These are phyloP conservation scores for Immersiporthe knoxdaviesiana DNA, from an alignment of 2,329 filamentous ascomycete genomes.

Conservation along the genomic window DNA sequence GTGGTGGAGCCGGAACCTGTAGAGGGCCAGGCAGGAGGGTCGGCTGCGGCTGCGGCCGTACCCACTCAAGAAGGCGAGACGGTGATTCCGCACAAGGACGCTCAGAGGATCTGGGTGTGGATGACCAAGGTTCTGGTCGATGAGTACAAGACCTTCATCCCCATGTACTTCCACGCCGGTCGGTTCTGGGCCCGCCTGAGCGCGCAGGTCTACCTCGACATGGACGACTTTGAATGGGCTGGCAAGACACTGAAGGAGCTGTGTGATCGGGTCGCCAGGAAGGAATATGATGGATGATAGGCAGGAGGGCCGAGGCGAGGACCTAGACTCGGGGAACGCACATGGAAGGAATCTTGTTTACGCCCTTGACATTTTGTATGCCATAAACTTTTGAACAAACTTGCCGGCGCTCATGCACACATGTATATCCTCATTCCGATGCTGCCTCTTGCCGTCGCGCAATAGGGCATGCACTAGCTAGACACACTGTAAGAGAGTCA, in stretches of 20 bases:
- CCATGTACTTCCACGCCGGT: constrained; percentile 62
- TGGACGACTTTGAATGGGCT: constrained; percentile 75
- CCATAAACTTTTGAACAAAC: background rate
- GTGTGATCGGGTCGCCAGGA: constrained; percentile 45
- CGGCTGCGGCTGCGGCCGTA: constrained; percentile 24
- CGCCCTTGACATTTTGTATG: constrained; percentile 2
- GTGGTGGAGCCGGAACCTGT: constrained; percentile 35
- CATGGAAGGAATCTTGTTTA: background rate
- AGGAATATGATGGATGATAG: constrained; percentile 31
- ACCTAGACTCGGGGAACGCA: too few relatives aligned
- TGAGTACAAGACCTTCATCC: constrained; percentile 73
- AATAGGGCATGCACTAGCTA: background rate
- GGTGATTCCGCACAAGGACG: constrained; percentile 39
- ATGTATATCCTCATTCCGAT: constrained; percentile 4
- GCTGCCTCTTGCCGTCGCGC: background rate
- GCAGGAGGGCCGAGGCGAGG: too few relatives aligned
- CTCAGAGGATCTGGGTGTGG: constrained; percentile 56
- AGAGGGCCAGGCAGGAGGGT: background rate
- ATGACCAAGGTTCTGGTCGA: constrained; percentile 56
- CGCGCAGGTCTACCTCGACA: constrained; percentile 82
- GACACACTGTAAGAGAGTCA: background rate
- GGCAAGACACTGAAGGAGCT: constrained; percentile 60
- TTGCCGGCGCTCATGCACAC: constrained; percentile 9
- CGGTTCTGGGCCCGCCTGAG: constrained; percentile 74
- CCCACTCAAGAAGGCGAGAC: constrained; percentile 36